These are phyloP conservation scores for Ramaria sp. DNA, from an alignment of 768 basidiomycete species.

Conservation along the genomic window DNA sequence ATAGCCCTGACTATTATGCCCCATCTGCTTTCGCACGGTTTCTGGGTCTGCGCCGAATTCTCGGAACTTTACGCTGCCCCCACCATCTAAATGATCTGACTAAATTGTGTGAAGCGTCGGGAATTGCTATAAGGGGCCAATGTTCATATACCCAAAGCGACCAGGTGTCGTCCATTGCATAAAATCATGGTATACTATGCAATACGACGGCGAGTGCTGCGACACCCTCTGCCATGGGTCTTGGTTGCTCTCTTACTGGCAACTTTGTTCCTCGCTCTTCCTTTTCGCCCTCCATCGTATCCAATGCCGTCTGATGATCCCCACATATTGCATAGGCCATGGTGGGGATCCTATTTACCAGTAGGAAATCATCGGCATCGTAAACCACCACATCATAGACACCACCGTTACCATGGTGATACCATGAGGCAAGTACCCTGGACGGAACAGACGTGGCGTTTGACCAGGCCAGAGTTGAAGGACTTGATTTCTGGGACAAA, in stretches of 20 bases:
- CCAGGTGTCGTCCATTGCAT: not conserved
- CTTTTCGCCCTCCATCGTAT: not conserved
- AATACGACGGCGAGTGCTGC: not conserved
- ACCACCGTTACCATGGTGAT: not conserved
- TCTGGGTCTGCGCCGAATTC: no score
- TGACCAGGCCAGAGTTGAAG: conserved; percentile 22
- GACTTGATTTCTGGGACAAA: conserved; percentile 26
- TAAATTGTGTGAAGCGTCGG: no score
- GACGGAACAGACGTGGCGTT: conserved; percentile 4
- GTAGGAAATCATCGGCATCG: not conserved
- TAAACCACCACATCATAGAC: not conserved
- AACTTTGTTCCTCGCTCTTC: not conserved
- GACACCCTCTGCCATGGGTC: not conserved
- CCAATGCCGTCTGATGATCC: not conserved
- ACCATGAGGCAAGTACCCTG: not conserved
- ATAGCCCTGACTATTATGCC: no score
- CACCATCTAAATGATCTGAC: no score
- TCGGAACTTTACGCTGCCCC: no score
- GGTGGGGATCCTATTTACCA: not conserved
- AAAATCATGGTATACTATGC: not conserved
- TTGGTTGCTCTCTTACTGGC: not conserved
- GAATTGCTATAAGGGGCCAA: no score
- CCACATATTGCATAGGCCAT: not conserved
- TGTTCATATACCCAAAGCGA: no score
- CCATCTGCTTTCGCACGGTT: no score